Evolutionary conservation across 371 early-diverging fungal species (phyloP).

Genomic region (Catenaria anguillulae): DNA sequence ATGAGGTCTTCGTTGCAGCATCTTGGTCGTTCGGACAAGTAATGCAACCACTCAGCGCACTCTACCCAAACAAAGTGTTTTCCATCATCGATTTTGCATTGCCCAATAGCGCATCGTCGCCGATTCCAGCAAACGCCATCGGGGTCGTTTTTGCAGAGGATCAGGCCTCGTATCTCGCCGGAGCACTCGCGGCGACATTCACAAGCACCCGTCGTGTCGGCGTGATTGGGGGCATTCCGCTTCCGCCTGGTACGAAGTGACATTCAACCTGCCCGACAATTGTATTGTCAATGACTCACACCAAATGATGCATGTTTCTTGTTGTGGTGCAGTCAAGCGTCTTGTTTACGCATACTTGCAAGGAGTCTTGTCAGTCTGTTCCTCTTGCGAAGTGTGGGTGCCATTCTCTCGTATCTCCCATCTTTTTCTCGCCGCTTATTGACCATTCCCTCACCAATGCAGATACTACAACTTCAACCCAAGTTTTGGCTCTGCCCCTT

Average conservation of each 20-base stretch:
- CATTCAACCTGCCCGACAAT: too few relatives aligned
- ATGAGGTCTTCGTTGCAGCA: too few relatives aligned
- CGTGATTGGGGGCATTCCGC: slow-evolving; percentile 8
- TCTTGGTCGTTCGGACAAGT: too few relatives aligned
- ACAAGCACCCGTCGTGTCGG: slow-evolving; percentile 5
- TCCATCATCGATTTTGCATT: too few relatives aligned
- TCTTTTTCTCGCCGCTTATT: slow-evolving; percentile 1
- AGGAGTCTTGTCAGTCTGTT: slow-evolving; percentile 6
- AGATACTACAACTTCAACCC: not conserved
- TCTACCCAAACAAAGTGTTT: too few relatives aligned
- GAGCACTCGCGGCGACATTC: slow-evolving; percentile 10
- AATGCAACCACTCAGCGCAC: too few relatives aligned
- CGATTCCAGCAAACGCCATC: too few relatives aligned
- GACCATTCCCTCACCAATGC: slow-evolving; percentile 8
- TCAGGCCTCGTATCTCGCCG: slow-evolving; percentile 11
- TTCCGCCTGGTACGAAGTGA: slow-evolving; percentile 2
- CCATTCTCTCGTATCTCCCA: slow-evolving; percentile 3
- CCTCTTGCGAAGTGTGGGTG: not conserved
- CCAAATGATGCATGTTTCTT: too few relatives aligned
- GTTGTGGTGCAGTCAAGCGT: not conserved
- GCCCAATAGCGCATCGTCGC: too few relatives aligned
- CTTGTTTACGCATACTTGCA: slow-evolving; percentile 10
- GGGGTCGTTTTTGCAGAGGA: slow-evolving; percentile 11
- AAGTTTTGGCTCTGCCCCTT: not conserved
- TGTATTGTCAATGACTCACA: too few relatives aligned